phyloP scores from a whole-genome alignment of 352 stramenopile genomes.

The Thraustochytrium sp. region DNA sequence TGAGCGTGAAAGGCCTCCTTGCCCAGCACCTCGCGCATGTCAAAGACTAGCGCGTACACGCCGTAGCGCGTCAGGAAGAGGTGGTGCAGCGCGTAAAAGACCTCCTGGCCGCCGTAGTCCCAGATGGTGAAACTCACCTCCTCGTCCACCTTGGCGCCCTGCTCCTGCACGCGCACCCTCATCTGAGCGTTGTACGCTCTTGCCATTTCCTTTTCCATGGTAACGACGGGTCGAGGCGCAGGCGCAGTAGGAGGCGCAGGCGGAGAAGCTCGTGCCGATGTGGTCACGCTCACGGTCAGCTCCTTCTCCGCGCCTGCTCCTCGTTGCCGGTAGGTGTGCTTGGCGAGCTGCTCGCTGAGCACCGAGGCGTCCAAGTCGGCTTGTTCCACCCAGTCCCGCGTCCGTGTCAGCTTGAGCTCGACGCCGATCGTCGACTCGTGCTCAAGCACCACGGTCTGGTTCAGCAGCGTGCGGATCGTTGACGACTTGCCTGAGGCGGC shows the following conservation, averaged over 20 bases:
- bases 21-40: constrained; percentile 14
- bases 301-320: no score
- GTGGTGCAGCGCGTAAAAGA: constrained; percentile 40
- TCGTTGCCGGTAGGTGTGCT: no score
- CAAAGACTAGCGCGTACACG: constrained; percentile 21
- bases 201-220: background rate
- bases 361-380: background rate
- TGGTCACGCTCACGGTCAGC: no score
- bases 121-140: constrained; percentile 33
- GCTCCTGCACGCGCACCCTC: background rate
- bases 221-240: background rate
- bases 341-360: background rate
- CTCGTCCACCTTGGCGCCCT: background rate
- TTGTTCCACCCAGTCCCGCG: background rate
- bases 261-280: no score
- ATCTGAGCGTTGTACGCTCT: background rate
- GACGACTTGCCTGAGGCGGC: background rate
- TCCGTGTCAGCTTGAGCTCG: background rate
- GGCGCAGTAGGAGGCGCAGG: no score
- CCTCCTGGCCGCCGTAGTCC: constrained; percentile 35
- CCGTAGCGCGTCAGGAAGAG: constrained; percentile 4
- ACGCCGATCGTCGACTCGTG: constrained; percentile 16
- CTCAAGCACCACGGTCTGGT: background rate
- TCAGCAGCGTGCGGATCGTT: background rate
- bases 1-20: background rate